These are phyloP conservation scores for Martiniozyma asiatica DNA, from an alignment of 1,139 yeast species.

Conservation along the genomic window DNA sequence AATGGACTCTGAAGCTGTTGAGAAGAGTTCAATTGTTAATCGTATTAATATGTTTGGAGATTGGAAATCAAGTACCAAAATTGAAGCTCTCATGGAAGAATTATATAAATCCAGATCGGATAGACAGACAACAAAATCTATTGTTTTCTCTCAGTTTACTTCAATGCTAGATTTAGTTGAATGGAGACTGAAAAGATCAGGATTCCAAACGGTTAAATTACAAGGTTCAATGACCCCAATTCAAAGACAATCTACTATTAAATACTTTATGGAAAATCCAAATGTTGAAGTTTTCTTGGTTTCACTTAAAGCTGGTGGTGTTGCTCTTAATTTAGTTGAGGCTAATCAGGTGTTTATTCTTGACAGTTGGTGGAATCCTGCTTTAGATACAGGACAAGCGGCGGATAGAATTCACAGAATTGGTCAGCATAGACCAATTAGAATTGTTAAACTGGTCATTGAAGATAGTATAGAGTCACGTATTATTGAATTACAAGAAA, in stretches of 20 bases:
- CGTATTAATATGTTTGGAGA: constrained; percentile 76
- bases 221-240: constrained; percentile 96
- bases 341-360: constrained; percentile 90
- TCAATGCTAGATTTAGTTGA: constrained; percentile 92
- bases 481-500: constrained; percentile 88
- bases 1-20: constrained; percentile 49
- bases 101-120: constrained; percentile 78
- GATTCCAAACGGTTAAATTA: constrained; percentile 82
- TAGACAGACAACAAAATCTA: constrained; percentile 79
- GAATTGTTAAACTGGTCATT: constrained; percentile 81
- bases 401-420: constrained; percentile 97
- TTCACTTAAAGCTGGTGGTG: constrained; percentile 96
- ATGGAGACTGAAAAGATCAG: constrained; percentile 90
- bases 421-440: constrained; percentile 92
- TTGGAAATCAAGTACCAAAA: constrained; percentile 91
- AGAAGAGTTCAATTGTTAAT: constrained; percentile 79
- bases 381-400: constrained; percentile 88
- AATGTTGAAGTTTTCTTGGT: constrained; percentile 88
- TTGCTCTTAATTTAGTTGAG: constrained; percentile 88
- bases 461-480: constrained; percentile 96
- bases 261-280: constrained; percentile 84
- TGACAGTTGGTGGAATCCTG: constrained; percentile 99
- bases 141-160: constrained; percentile 94
- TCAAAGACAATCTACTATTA: constrained; percentile 84
- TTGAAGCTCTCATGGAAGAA: constrained; percentile 92